Evolutionary conservation across 83 land plant species (phyloP).

Genomic region (Diphasiastrum complanatum): DNA sequence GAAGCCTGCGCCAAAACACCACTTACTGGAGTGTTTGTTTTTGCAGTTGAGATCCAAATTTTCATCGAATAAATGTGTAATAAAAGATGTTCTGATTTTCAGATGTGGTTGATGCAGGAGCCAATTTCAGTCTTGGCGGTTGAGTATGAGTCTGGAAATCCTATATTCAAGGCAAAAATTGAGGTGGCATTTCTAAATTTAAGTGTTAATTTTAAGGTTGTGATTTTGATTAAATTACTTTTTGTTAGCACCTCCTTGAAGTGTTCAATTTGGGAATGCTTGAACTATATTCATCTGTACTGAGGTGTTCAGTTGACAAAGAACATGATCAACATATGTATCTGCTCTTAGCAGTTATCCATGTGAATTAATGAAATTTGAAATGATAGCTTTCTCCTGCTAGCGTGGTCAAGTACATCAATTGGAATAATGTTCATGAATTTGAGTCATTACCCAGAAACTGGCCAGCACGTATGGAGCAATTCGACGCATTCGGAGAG

Average conservation of each 20-base stretch:
- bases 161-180: conserved; percentile 68
- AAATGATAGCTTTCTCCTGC: neutral
- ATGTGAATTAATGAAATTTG: neutral
- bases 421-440: neutral
- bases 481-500: conserved; percentile 79
- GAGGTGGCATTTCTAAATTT: conserved; percentile 50
- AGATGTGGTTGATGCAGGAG: conserved; percentile 45
- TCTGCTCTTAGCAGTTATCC: neutral
- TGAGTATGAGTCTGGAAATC: conserved; percentile 76
- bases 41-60: no score
- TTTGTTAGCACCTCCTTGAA: no score
- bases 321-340: no score
- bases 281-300: no score
- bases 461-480: conserved; percentile 51
- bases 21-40: neutral
- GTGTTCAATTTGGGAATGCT: neutral
- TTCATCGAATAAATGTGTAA: no score
- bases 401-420: neutral
- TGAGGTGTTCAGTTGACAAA: no score
- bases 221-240: no score
- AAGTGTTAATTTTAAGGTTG: no score
- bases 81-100: neutral
- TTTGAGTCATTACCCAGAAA: conserved; percentile 30
- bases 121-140: conserved; percentile 64
- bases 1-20: neutral